Conservation (phyloP, 495 filamentous ascomycete genomes). For the Penicillium parvum region DNA sequence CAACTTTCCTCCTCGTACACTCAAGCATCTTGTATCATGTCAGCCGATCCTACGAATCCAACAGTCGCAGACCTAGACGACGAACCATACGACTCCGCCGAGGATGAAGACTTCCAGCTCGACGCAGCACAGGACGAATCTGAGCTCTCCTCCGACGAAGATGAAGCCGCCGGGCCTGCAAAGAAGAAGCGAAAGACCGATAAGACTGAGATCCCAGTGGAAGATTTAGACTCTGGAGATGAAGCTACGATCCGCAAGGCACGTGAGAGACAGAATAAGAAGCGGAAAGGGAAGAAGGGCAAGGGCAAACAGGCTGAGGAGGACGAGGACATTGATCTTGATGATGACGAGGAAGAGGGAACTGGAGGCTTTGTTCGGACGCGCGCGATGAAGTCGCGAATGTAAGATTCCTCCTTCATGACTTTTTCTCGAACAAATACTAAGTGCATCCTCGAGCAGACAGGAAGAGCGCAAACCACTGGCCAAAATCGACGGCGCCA, state of each 20-base stretch:
- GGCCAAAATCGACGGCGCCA: constrained; percentile 61
- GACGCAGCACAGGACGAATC: constrained; percentile 48
- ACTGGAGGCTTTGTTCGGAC: constrained; percentile 83
- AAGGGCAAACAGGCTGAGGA: constrained; percentile 39
- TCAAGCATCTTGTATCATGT: constrained; percentile 18
- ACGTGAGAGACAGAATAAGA: constrained; percentile 50
- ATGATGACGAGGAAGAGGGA: constrained; percentile 59
- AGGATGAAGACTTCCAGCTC: constrained; percentile 72
- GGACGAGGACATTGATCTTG: constrained; percentile 49
- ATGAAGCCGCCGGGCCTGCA: constrained; percentile 29
- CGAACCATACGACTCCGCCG: constrained; percentile 64
- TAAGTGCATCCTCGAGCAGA: constrained; percentile 33
- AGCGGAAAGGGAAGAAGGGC: constrained; percentile 41
- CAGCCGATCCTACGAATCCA: constrained; percentile 17
- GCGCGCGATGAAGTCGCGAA: constrained; percentile 60
- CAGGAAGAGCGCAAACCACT: constrained; percentile 59
- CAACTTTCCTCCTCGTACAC: not conserved
- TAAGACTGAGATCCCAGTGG: constrained; percentile 20
- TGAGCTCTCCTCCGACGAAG: constrained; percentile 36
- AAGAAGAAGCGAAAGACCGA: constrained; percentile 40
- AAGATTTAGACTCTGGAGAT: constrained; percentile 65
- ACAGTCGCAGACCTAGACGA: constrained; percentile 36
- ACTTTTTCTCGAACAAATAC: constrained; percentile 1
- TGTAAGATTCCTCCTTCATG: constrained; percentile 31
- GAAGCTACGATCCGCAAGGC: constrained; percentile 66